Conservation (phyloP, 768 basidiomycete species). For the Tulasnella sp. region DNA sequence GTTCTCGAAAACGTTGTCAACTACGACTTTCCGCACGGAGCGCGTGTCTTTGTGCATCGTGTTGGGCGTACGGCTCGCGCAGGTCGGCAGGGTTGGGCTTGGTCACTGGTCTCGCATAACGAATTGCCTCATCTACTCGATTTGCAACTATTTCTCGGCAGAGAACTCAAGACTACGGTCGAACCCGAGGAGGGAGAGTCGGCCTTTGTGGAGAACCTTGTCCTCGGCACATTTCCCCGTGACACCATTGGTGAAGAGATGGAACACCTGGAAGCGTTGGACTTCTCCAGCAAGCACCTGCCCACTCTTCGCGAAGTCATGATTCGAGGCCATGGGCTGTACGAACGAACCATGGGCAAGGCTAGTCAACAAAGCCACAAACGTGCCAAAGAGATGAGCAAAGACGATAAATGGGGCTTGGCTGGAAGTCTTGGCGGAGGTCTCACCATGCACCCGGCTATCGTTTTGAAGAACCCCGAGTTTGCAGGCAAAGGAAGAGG, state of each 20-base stretch:
- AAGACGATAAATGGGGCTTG: slow-evolving; percentile 56
- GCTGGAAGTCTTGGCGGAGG: slow-evolving; percentile 40
- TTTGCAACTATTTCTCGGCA: slow-evolving; percentile 80
- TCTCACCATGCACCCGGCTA: slow-evolving; percentile 55
- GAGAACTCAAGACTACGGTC: slow-evolving; percentile 52
- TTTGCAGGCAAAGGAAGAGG: slow-evolving; percentile 25
- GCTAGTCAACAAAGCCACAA: slow-evolving; percentile 76
- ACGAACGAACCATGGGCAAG: slow-evolving; percentile 85
- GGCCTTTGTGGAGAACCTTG: slow-evolving; percentile 54
- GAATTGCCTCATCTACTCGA: slow-evolving; percentile 89
- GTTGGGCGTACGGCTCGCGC: slow-evolving; percentile 95
- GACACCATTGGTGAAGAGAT: slow-evolving; percentile 70
- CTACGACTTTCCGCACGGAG: slow-evolving; percentile 93
- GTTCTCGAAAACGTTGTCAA: slow-evolving; percentile 94
- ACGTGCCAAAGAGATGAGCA: slow-evolving; percentile 77
- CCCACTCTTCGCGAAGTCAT: slow-evolving; percentile 65
- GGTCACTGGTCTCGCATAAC: slow-evolving; percentile 76
- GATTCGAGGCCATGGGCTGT: slow-evolving; percentile 81
- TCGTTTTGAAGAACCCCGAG: slow-evolving; percentile 11
- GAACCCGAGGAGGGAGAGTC: slow-evolving; percentile 34
- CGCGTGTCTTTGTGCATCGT: slow-evolving; percentile 88
- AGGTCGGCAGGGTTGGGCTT: slow-evolving; percentile 90
- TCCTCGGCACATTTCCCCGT: slow-evolving; percentile 74
- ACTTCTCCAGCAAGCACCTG: slow-evolving; percentile 51
- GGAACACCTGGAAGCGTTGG: slow-evolving; percentile 60